A percentile compares a stretch with the other conserved stretches of the same genome.
These are phyloP conservation scores for Capronia epimyces DNA, from an alignment of 2,329 filamentous ascomycete genomes.

Conservation along the genomic window DNA sequence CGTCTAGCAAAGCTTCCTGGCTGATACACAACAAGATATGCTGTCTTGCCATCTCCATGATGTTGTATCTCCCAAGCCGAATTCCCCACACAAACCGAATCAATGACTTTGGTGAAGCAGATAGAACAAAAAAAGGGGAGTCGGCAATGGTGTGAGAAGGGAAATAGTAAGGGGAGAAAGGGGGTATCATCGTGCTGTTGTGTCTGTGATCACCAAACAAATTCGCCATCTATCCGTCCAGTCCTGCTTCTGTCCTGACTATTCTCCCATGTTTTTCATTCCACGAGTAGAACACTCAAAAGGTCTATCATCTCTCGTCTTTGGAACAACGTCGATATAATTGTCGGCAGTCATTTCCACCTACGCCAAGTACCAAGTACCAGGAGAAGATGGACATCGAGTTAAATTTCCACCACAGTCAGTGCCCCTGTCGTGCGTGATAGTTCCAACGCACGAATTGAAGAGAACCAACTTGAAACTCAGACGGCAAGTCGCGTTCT, in stretches of 20 bases:
- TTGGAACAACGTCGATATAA: background rate
- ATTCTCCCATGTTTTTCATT: background rate
- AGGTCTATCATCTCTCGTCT: background rate
- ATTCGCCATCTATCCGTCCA: background rate
- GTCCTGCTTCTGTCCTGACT: background rate
- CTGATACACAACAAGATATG: background rate
- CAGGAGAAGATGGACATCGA: background rate
- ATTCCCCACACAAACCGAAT: background rate
- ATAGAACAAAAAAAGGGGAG: background rate
- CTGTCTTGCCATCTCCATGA: background rate
- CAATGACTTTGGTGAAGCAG: background rate
- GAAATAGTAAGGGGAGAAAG: background rate
- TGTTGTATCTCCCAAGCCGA: background rate
- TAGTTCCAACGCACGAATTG: too few species aligned
- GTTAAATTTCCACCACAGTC: background rate
- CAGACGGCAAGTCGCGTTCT: background rate
- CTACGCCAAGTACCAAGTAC: background rate
- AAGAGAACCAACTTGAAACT: background rate
- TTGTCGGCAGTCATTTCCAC: background rate
- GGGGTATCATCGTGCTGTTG: background rate
- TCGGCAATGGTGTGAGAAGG: background rate
- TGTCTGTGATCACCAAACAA: background rate
- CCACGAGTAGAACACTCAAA: background rate
- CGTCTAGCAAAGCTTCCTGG: background rate
- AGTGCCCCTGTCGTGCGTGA: too few species aligned